Evolutionary conservation across 345 rosid genomes (phyloP).

Genomic region (Acer yangbiense): DNA sequence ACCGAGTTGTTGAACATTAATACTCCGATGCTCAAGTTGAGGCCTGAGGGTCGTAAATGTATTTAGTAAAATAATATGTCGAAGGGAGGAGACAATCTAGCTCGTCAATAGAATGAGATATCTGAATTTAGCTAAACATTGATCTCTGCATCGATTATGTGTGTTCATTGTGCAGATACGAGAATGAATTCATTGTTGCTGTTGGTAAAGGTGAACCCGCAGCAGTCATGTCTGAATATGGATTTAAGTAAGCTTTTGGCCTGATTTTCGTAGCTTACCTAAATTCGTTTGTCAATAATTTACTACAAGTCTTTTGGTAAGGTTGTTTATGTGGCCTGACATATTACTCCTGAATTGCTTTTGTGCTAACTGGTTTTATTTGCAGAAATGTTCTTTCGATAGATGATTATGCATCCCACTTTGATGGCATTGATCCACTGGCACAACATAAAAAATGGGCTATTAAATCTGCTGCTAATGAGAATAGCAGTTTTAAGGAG

Average conservation of each 20-base stretch:
- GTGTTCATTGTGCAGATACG: slow-evolving; percentile 45
- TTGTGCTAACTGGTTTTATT: slow-evolving; percentile 11
- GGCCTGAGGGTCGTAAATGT: not conserved
- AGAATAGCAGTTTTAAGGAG: slow-evolving; percentile 18
- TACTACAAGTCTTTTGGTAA: not conserved
- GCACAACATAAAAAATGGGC: slow-evolving; percentile 69
- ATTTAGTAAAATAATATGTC: not conserved
- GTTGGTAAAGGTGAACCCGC: slow-evolving; percentile 95
- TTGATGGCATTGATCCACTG: slow-evolving; percentile 82
- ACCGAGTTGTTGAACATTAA: not conserved
- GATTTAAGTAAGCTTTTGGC: slow-evolving; percentile 59
- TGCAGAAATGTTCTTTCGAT: slow-evolving; percentile 84
- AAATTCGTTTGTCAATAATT: slow-evolving; percentile 9
- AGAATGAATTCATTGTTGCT: slow-evolving; percentile 73
- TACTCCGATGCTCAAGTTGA: not conserved
- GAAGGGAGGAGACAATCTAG: not conserved
- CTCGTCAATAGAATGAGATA: not conserved
- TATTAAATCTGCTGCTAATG: slow-evolving; percentile 28
- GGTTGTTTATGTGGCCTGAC: not conserved
- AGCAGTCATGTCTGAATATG: slow-evolving; percentile 81
- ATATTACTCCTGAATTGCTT: slow-evolving; percentile 12
- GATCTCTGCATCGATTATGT: not conserved
- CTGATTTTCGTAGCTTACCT: slow-evolving; percentile 12
- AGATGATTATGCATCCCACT: slow-evolving; percentile 77
- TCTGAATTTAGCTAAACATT: not conserved